Conservation (phyloP, 176 grass and related monocot species). For the Hsuehochloa calcarea region DNA sequence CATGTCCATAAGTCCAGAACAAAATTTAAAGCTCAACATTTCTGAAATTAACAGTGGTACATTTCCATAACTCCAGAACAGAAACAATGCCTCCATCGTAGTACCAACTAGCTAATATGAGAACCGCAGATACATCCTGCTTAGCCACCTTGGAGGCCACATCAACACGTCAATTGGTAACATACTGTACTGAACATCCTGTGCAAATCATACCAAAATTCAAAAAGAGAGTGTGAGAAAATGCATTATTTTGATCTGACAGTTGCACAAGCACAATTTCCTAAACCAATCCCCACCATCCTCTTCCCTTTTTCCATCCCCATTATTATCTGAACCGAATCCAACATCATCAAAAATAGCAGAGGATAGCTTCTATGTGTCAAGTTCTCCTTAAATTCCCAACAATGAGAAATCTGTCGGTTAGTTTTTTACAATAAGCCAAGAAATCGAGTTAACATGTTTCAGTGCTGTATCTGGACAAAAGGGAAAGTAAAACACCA, state of each 20-base stretch:
- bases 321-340: background rate
- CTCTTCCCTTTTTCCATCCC: background rate
- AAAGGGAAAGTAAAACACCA: background rate
- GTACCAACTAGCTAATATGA: no score
- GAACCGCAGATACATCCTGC: no score
- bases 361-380: background rate
- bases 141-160: no score
- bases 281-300: background rate
- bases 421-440: background rate
- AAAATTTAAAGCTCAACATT: no score
- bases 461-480: conserved; percentile 2
- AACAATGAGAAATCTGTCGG: background rate
- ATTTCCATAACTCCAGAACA: no score
- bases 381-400: background rate
- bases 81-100: no score
- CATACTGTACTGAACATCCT: background rate
- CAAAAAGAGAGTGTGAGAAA: background rate
- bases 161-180: no score
- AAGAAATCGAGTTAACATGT: conserved; percentile 21
- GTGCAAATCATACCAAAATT: background rate
- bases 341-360: background rate
- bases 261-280: background rate
- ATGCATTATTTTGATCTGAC: conserved; percentile 17
- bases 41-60: no score
- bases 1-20: no score